Conservation (phyloP, 352 stramenopile species). For the Phytophthora boehmeriae region DNA sequence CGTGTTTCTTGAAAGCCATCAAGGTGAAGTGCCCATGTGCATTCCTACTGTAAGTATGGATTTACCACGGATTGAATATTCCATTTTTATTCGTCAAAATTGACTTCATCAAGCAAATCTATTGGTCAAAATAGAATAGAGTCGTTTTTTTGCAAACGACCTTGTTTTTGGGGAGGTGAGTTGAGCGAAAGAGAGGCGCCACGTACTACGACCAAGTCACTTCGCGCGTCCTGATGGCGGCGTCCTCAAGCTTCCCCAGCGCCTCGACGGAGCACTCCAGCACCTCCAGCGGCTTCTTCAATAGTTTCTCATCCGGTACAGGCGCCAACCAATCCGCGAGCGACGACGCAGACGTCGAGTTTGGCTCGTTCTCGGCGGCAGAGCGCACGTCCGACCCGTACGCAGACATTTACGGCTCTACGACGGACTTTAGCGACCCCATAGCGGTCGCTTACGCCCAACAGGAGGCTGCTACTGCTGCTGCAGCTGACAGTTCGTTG, state of each 20-base stretch:
- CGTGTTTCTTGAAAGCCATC: no score
- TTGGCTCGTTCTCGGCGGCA: slow-evolving; percentile 48
- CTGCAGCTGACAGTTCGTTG: slow-evolving; percentile 18
- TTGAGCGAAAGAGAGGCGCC: slow-evolving; percentile 9
- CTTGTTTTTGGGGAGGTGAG: no score
- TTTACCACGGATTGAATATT: no score
- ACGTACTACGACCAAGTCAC: slow-evolving; percentile 21
- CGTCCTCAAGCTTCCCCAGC: slow-evolving; percentile 17
- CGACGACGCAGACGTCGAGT: slow-evolving; percentile 34
- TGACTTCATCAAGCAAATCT: background rate
- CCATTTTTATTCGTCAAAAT: background rate
- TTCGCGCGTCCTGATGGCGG: slow-evolving; percentile 24
- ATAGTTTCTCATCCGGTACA: slow-evolving; percentile 1
- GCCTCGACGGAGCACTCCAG: background rate
- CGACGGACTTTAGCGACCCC: slow-evolving; percentile 31
- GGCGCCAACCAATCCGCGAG: background rate
- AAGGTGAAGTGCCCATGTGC: no score
- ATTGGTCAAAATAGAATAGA: background rate
- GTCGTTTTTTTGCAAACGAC: no score
- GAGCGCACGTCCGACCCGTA: slow-evolving; percentile 44
- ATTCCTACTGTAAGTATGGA: no score
- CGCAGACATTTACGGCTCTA: slow-evolving; percentile 38
- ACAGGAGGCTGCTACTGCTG: background rate
- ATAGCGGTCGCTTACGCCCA: background rate
- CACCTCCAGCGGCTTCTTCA: background rate